These are phyloP conservation scores for Vigna unguiculata DNA, from an alignment of 306 rosid species.

Conservation along the genomic window DNA sequence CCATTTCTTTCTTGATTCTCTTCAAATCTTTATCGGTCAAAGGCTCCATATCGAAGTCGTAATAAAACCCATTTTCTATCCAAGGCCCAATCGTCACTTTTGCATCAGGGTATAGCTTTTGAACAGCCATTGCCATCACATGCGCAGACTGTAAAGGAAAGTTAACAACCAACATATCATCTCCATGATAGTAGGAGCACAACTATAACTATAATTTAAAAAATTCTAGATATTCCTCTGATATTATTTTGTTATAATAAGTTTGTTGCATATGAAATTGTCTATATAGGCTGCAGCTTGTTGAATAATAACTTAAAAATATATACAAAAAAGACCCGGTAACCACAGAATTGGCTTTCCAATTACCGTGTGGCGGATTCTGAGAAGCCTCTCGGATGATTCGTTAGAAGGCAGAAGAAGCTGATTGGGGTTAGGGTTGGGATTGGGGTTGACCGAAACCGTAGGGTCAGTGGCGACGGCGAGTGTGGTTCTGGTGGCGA, in stretches of 20 bases:
- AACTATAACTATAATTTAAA: too few species aligned
- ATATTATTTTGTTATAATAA: too few species aligned
- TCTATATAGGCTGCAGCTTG: too few species aligned
- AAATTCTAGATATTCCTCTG: too few species aligned
- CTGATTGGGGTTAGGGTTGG: background rate
- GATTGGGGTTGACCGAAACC: slow-evolving; percentile 26
- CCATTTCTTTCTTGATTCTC: slow-evolving; percentile 96
- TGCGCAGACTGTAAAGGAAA: slow-evolving; percentile 74
- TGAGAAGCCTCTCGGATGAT: slow-evolving; percentile 78
- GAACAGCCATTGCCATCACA: slow-evolving; percentile 99
- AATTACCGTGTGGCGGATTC: slow-evolving; percentile 92
- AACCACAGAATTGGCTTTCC: background rate
- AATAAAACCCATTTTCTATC: slow-evolving; percentile 96
- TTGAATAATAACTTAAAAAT: too few species aligned
- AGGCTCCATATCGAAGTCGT: slow-evolving; percentile 90
- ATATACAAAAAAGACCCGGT: background rate
- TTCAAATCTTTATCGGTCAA: slow-evolving; percentile 90
- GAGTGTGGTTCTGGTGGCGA: slow-evolving; percentile 31
- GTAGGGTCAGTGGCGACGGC: slow-evolving; percentile 63
- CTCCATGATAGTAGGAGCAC: too few species aligned
- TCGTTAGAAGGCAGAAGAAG: slow-evolving; percentile 85
- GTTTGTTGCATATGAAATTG: too few species aligned
- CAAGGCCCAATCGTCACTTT: slow-evolving; percentile 98
- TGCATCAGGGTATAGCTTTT: slow-evolving; percentile 88
- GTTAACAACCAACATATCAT: too few species aligned